Base-by-base conservation (phyloP, 257 asterid species). In the Nyctanthes arbortristis region DNA sequence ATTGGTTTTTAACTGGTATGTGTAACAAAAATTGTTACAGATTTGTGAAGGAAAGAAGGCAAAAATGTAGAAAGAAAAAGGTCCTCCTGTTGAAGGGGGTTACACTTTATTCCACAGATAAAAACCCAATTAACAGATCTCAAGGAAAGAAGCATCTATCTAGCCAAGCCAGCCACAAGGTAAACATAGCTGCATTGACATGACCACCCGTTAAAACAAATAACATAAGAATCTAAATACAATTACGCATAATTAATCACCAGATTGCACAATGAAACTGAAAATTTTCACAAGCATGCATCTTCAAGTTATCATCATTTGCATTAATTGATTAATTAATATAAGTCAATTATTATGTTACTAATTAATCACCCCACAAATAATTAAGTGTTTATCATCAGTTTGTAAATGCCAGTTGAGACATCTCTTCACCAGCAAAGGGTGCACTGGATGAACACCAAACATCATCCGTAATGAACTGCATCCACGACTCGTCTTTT, bases 401-500 rank as follows among this genome's bases (percentile, higher is more conserved):
- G 75, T 78, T 81, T 67, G 83, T 82, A 77, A 88, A 92, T 54
- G 86, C 81, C 66, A 83, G 8, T 35, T 82, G 92, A 68, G 91
- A 73, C 52, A 82, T 49, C 18, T 85, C 95, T 43, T 87, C 93
- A 31, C 84, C 89, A 32, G 77, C 89, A 71, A 62, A 79, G 32
- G 84, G 68, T 59, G 83, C 58, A 69, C 56, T 70, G 61, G 92
- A 83, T 18, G 92, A 85, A 64, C 94, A 92, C 98, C 98, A 93
- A 2, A 80, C 94, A 68, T 93, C 98, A 47, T 89, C 96, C 43
- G 96, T 90, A 24, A 93, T 90, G 75, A 90, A 93, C 76, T 89
- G 96, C 97, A 93, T 93, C 98, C 98, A 93, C 18, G 96, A 90
- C 35, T 93, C 93, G 16, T 83, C 91, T 73, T 82, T 77, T 16